Evolutionary conservation across 2,329 filamentous ascomycete genomes (phyloP), one percentile per base, ranked within the genome.

Genomic region (Botrytis paeoniae): DNA sequence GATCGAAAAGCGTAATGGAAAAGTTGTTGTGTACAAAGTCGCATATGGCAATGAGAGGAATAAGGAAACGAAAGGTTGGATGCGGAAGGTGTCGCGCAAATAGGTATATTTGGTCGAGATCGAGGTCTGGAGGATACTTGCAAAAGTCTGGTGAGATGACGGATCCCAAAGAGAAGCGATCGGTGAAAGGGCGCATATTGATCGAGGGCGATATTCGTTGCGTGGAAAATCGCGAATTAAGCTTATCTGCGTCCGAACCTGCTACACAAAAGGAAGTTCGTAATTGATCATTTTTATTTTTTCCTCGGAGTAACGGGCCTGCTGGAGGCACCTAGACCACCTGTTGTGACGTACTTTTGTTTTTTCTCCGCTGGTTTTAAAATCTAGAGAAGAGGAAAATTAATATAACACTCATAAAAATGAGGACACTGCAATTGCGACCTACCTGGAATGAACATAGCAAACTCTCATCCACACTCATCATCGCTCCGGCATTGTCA

Each of bases 361-460:
- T 99, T 99, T 92, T 99, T 99, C 90, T 99, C 96, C 84, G 96
- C 96, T 82, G 96, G 96, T 88, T 98, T 99, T 87, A 99, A 89
- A 83, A 99, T 98, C 94, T 97, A 51, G 63, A 51, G 63, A 51
- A n/a, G 70, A 43, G 66, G 14, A 74, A 71, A 73, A 73, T 81
- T 75, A 73, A 59, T 22, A 63, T 41, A 41, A 25, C 35, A 57
- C 32, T 41, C 43, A 39, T 32, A 25, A 32, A 29, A 66, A 32
- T 70, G 25, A 66, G 71, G 29, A 32, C 48, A 60, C 37, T 60
- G 35, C 18, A 35, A 41, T 48, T 57, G 45, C 16, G 54, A 76
- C 80, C 75, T 73, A 96, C 93, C 93, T 98, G 96, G 92, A 99
- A 99, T 76, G 95, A 98, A 88, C 96, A 99, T 81, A 99, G 88